phyloP scores from a whole-genome alignment of 768 basidiomycete genomes.

The Trametopsis cervina region DNA sequence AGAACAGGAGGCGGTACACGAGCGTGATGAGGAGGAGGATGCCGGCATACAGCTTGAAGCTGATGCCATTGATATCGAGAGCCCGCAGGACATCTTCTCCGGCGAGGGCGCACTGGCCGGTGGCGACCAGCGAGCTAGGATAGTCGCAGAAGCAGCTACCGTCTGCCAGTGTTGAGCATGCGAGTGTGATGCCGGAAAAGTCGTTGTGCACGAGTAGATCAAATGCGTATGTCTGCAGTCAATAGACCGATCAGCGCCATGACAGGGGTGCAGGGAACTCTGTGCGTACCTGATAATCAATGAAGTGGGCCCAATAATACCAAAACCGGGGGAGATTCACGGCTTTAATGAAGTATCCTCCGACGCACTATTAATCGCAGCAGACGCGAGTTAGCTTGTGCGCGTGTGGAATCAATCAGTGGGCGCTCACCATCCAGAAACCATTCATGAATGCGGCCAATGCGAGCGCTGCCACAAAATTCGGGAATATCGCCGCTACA shows the following conservation, averaged over 20 bases:
- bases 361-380: conserved; percentile 8
- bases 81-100: conserved; percentile 44
- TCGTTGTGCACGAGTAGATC: conserved; percentile 34
- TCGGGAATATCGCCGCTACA: conserved; percentile 43
- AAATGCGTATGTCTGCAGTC: conserved; percentile 18
- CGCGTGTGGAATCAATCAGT: conserved; percentile 15
- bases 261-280: conserved; percentile 28
- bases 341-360: conserved; percentile 40
- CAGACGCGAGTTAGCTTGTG: neutral
- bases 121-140: conserved; percentile 34
- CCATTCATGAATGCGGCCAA: conserved; percentile 45
- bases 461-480: conserved; percentile 55
- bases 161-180: conserved; percentile 29
- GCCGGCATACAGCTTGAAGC: conserved; percentile 37
- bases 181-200: conserved; percentile 38
- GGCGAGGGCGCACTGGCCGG: conserved; percentile 36
- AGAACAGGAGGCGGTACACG: conserved; percentile 37
- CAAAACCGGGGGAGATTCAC: conserved; percentile 50
- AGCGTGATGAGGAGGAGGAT: conserved; percentile 40
- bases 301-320: conserved; percentile 50
- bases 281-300: conserved; percentile 44
- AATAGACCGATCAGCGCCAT: conserved; percentile 25
- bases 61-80: conserved; percentile 38
- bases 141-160: conserved; percentile 42
- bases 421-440: conserved; percentile 48